Evolutionary conservation across 2,329 filamentous ascomycete genomes (phyloP), one percentile per base, ranked within the genome.

Genomic region (Colletotrichum sansevieriae): DNA sequence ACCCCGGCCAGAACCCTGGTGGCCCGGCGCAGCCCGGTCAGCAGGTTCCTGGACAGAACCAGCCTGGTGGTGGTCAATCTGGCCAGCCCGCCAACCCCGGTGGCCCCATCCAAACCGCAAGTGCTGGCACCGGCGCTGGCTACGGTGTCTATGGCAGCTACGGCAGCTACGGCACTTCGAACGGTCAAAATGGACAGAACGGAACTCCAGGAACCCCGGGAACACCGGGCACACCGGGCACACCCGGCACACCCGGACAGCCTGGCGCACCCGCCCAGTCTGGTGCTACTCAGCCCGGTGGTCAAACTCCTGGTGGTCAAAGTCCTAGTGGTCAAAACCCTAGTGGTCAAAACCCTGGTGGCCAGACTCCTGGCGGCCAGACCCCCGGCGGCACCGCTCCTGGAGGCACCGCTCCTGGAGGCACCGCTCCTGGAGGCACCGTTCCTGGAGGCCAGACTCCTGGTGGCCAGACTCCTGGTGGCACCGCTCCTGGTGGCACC

Each of bases 141-240:
- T 60, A 51, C 44, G 58, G 58, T 20, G 58, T 41, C 58, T 61
- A 51, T 10, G 58, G 58, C 35, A 41, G 58, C 58, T 51, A 61
- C 58, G 58, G 58, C 58, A 44, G 49, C 46, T 51, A 51, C 33
- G 35, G 33, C n/a, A 33, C 35, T 13, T 33, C 15, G 29, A n/a
- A 29, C 51, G 51, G 51, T 18, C 35, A 41, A n/a, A n/a, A 35
- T 20, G 51, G 51, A 6, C 37, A 39, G 37, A 39, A 39, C 37
- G 37, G 37, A 39, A 39, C 5, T 39, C 49, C 49, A 15, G 49
- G 33, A 11, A 51, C 46, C 1, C 49, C 2, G 51, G 22, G 13
- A 52, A 13, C 10, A 4, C 44, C 44, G 2, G 44, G 44, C 6
- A 46, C 33, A n/a, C 49, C 54, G n/a, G 54, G 54, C 12, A 29